Evolutionary conservation across 768 basidiomycete species (phyloP).

Genomic region (Tephrocybe rancida): DNA sequence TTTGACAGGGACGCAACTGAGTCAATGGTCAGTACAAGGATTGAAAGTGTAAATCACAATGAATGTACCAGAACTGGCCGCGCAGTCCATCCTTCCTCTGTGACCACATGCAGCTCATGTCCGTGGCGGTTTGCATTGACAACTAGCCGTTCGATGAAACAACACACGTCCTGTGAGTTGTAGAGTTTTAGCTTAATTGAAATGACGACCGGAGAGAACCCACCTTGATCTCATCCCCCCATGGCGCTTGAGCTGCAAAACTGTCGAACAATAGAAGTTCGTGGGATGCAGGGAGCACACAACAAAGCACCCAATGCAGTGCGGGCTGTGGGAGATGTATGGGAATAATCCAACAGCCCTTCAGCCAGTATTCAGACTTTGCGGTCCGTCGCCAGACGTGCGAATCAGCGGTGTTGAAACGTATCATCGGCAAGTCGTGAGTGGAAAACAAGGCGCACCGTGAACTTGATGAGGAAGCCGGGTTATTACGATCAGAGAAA

Average conservation of each 20-base stretch:
- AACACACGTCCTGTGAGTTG: slow-evolving; percentile 14
- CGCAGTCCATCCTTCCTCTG: slow-evolving; percentile 13
- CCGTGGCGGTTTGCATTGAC: slow-evolving; percentile 8
- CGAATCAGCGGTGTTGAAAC: slow-evolving; percentile 14
- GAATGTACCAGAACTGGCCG: not conserved
- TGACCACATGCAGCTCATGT: slow-evolving; percentile 2
- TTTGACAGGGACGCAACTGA: slow-evolving; percentile 4
- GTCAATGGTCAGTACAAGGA: not conserved
- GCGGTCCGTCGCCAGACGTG: slow-evolving; percentile 22
- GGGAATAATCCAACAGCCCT: slow-evolving; percentile 36
- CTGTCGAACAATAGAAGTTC: slow-evolving; percentile 34
- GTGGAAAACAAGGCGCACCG: slow-evolving; percentile 16
- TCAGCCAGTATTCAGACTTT: slow-evolving; percentile 28
- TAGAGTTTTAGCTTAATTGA: not conserved
- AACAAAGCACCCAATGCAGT: slow-evolving; percentile 36
- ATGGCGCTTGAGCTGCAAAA: slow-evolving; percentile 13
- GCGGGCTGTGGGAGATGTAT: slow-evolving; percentile 26
- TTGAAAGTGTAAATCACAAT: not conserved
- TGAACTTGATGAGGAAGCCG: not conserved
- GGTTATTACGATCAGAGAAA: not conserved
- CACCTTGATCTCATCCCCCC: slow-evolving; percentile 13
- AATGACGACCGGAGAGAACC: not conserved
- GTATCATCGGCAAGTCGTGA: slow-evolving; percentile 19
- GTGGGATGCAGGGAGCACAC: slow-evolving; percentile 8
- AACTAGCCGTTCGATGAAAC: slow-evolving; percentile 9